Percentiles rank a stretch among this genome's conserved stretches.
Conservation (phyloP, 1,139 yeast species). For the Hansenula lynferdii region DNA sequence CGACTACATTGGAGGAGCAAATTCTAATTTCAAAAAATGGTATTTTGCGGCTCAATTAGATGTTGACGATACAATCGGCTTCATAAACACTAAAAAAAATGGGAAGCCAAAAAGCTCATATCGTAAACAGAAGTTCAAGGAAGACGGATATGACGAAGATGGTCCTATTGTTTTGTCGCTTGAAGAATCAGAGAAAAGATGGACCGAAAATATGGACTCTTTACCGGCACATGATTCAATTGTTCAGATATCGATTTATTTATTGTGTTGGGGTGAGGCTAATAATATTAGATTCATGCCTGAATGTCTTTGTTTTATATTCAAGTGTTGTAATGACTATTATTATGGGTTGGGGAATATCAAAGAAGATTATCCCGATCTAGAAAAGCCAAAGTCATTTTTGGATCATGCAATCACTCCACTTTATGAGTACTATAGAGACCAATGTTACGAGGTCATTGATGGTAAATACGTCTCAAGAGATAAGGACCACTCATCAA, state of each 20-base stretch:
- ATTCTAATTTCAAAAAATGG: conserved; percentile 61
- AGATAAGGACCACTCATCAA: conserved; percentile 48
- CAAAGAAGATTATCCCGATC: conserved; percentile 10
- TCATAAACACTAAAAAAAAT: conserved; percentile 26
- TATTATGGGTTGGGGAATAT: conserved; percentile 35
- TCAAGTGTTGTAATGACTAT: conserved; percentile 63
- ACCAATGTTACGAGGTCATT: conserved; percentile 39
- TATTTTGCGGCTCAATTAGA: conserved; percentile 59
- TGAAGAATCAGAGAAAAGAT: conserved; percentile 38
- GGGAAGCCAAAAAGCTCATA: conserved; percentile 23
- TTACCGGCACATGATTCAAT: conserved; percentile 47
- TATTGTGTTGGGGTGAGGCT: conserved; percentile 79
- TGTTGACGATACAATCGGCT: conserved; percentile 44
- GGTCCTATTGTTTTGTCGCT: conserved; percentile 18
- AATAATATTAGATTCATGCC: conserved; percentile 76
- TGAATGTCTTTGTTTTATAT: conserved; percentile 69
- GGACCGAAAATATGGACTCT: conserved; percentile 42
- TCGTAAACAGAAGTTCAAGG: conserved; percentile 13
- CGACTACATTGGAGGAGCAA: conserved; percentile 59
- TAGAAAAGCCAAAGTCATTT: conserved; percentile 27
- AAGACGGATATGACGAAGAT: background rate
- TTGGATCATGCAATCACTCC: conserved; percentile 69
- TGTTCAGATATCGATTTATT: conserved; percentile 54
- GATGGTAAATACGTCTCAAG: conserved; percentile 36
- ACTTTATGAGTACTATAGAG: conserved; percentile 50